Conservation (phyloP, 176 grass and related monocot genomes). For the Triticum urartu region DNA sequence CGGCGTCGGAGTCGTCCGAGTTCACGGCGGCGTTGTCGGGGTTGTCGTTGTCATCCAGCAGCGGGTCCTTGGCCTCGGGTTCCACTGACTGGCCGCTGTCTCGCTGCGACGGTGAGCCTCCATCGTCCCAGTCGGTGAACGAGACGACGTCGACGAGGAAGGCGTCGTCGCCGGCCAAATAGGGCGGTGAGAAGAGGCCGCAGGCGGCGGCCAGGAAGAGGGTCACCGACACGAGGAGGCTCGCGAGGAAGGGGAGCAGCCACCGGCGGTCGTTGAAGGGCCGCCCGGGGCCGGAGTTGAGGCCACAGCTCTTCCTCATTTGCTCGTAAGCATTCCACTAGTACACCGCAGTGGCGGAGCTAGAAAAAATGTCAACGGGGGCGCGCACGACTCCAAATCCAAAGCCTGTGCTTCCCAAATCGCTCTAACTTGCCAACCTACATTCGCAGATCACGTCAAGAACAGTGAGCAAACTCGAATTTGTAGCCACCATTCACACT, state of each 20-base stretch:
- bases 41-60: not conserved
- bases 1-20: slow-evolving; percentile 41
- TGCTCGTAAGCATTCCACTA: not conserved
- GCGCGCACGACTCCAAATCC: not conserved
- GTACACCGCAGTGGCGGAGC: not conserved
- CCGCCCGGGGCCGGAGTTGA: slow-evolving; percentile 46
- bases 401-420: not conserved
- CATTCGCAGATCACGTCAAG: not conserved
- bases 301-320: slow-evolving; percentile 75
- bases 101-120: not conserved
- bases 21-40: slow-evolving; percentile 31
- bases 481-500: not conserved
- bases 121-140: slow-evolving; percentile 45
- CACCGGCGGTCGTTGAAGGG: slow-evolving; percentile 74
- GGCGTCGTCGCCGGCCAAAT: slow-evolving; percentile 14
- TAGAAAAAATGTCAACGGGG: not conserved
- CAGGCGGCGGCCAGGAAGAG: slow-evolving; percentile 63
- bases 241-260: slow-evolving; percentile 80
- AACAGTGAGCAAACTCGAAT: not conserved
- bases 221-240: slow-evolving; percentile 60
- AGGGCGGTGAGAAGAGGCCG: slow-evolving; percentile 70
- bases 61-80: slow-evolving; percentile 11
- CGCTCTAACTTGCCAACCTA: not conserved
- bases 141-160: slow-evolving; percentile 61
- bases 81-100: not conserved